A percentile compares a stretch with the other conserved stretches of the same genome.
These are phyloP conservation scores for Bombardia bombarda DNA, from an alignment of 495 filamentous ascomycete species.

Conservation along the genomic window DNA sequence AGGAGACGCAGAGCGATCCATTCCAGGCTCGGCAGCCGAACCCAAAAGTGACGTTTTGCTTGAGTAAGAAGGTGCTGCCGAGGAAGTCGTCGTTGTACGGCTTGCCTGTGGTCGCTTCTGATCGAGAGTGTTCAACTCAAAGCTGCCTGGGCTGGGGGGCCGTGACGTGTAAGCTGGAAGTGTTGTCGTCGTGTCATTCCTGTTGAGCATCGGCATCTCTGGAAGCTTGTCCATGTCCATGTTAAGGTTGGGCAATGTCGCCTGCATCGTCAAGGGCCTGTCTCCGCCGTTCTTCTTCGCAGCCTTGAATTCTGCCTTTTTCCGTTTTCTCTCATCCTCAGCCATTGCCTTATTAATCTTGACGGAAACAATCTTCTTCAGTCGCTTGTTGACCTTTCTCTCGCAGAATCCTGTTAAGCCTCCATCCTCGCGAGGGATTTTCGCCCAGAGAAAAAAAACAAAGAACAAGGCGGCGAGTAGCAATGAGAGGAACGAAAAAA, in stretches of 20 bases:
- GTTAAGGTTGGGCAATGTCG: slow-evolving; percentile 46
- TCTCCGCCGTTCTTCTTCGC: slow-evolving; percentile 46
- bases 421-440: slow-evolving; percentile 73
- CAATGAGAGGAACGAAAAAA: slow-evolving; percentile 69
- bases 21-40: slow-evolving; percentile 53
- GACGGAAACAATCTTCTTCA: slow-evolving; percentile 68
- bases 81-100: slow-evolving; percentile 29
- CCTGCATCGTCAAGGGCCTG: slow-evolving; percentile 46
- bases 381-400: slow-evolving; percentile 74
- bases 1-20: slow-evolving; percentile 39
- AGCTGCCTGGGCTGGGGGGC: slow-evolving; percentile 42
- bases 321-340: slow-evolving; percentile 55
- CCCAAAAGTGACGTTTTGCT: slow-evolving; percentile 52
- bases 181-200: slow-evolving; percentile 61
- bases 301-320: slow-evolving; percentile 49
- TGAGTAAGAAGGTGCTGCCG: slow-evolving; percentile 30
- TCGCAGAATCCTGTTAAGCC: slow-evolving; percentile 76
- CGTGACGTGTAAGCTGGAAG: slow-evolving; percentile 54
- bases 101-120: slow-evolving; percentile 34
- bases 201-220: slow-evolving; percentile 49
- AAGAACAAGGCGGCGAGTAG: slow-evolving; percentile 67
- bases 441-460: slow-evolving; percentile 80
- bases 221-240: slow-evolving; percentile 51
- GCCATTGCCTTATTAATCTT: slow-evolving; percentile 82
- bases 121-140: slow-evolving; percentile 39